These are phyloP conservation scores for Rheum nobile DNA, from an alignment of 148 eudicot genomes.

Conservation along the genomic window DNA sequence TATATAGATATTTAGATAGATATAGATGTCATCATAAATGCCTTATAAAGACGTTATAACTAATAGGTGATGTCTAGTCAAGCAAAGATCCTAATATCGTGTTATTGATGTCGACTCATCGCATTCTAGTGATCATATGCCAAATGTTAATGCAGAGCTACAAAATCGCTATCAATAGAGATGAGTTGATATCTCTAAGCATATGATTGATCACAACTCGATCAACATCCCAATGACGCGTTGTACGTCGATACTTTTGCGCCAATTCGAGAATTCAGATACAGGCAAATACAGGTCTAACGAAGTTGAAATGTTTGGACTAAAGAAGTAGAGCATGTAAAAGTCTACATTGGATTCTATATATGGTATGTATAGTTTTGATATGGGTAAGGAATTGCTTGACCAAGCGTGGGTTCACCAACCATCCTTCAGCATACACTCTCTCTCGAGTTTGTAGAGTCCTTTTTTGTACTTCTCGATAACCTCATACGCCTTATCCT, in stretches of 20 bases:
- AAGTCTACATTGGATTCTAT: neutral
- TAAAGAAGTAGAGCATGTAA: neutral
- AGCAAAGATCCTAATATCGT: too few relatives aligned
- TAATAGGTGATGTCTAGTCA: too few relatives aligned
- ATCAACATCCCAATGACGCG: neutral
- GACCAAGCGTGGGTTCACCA: neutral
- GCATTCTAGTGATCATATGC: too few relatives aligned
- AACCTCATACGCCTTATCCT: slow-evolving; percentile 18
- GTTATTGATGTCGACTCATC: too few relatives aligned
- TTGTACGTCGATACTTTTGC: neutral
- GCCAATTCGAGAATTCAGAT: neutral
- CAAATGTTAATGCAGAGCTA: too few relatives aligned
- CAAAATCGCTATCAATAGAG: too few relatives aligned
- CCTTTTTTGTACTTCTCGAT: slow-evolving; percentile 16
- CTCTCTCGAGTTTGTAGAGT: slow-evolving; percentile 16
- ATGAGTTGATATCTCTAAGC: too few relatives aligned
- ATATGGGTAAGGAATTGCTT: too few relatives aligned
- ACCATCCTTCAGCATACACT: slow-evolving; percentile 11
- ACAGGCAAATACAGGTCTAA: neutral
- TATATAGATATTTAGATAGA: too few relatives aligned
- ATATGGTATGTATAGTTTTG: neutral
- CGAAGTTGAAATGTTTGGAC: neutral
- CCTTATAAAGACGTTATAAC: too few relatives aligned
- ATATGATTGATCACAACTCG: neutral
- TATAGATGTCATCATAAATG: too few relatives aligned